These are phyloP conservation scores for Colletotrichum karsti DNA, from an alignment of 2,329 filamentous ascomycete species.

Conservation along the genomic window DNA sequence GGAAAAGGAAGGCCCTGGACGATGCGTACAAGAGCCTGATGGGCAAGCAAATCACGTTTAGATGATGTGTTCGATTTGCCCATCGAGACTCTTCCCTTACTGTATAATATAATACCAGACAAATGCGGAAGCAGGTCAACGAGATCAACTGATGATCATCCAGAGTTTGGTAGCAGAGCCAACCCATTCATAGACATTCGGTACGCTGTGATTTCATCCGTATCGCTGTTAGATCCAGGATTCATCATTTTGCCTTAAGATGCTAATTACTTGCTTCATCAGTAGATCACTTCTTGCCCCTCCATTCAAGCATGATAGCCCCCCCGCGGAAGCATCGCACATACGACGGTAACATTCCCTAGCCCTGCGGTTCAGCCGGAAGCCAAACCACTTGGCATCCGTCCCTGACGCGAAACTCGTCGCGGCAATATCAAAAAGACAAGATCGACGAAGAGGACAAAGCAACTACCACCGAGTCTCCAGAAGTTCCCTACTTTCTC, in stretches of 20 bases:
- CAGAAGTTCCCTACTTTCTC: neutral
- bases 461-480: neutral
- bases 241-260: neutral
- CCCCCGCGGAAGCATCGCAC: neutral
- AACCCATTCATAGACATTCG: too few species aligned
- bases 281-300: neutral
- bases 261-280: neutral
- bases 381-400: neutral
- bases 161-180: too few species aligned
- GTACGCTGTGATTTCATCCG: too few species aligned
- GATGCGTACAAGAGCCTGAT: constrained; percentile 83
- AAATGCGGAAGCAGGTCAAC: neutral
- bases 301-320: neutral
- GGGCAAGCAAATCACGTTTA: constrained; percentile 74
- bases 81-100: too few species aligned
- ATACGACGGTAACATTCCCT: neutral
- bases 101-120: neutral
- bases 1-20: constrained; percentile 81
- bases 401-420: constrained; percentile 2
- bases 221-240: neutral
- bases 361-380: neutral
- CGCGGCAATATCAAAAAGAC: neutral
- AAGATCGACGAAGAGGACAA: neutral
- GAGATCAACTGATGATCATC: neutral
- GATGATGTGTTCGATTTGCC: constrained; percentile 5